These are phyloP conservation scores for Solanum chmielewskii DNA, from an alignment of 257 asterid genomes.

Conservation along the genomic window DNA sequence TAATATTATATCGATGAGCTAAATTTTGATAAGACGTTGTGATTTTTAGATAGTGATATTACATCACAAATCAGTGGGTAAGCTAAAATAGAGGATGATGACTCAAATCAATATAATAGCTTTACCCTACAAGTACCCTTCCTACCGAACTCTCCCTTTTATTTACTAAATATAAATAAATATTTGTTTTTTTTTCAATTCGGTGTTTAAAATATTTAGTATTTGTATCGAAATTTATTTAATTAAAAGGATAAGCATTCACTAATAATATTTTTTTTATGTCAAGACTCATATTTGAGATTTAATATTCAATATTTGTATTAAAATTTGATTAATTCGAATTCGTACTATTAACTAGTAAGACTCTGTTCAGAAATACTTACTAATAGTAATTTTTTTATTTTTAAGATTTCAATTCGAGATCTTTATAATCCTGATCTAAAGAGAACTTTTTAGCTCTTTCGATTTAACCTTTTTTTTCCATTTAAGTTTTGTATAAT, in stretches of 20 bases:
- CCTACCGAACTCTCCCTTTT: conserved; percentile 20
- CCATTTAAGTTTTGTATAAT: neutral
- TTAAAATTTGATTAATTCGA: too few relatives aligned
- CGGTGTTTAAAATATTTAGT: neutral
- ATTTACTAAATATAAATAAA: neutral
- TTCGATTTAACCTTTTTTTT: neutral
- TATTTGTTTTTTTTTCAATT: too few relatives aligned
- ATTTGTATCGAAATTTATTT: neutral
- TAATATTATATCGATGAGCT: neutral
- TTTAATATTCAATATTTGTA: accelerated
- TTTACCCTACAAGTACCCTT: conserved; percentile 27
- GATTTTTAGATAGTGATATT: neutral
- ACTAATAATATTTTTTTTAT: neutral
- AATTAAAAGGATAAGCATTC: neutral
- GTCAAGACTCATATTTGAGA: neutral
- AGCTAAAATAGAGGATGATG: neutral
- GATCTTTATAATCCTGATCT: neutral
- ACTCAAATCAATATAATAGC: neutral
- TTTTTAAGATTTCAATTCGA: accelerated
- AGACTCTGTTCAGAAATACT: neutral
- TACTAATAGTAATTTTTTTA: too few relatives aligned
- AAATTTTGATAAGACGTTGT: neutral
- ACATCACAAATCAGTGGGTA: neutral
- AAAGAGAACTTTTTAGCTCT: neutral
- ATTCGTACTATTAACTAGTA: too few relatives aligned